Percentiles rank a stretch among this genome's conserved stretches.
These are phyloP conservation scores for Grammothele lineata DNA, from an alignment of 768 basidiomycete species.

Conservation along the genomic window DNA sequence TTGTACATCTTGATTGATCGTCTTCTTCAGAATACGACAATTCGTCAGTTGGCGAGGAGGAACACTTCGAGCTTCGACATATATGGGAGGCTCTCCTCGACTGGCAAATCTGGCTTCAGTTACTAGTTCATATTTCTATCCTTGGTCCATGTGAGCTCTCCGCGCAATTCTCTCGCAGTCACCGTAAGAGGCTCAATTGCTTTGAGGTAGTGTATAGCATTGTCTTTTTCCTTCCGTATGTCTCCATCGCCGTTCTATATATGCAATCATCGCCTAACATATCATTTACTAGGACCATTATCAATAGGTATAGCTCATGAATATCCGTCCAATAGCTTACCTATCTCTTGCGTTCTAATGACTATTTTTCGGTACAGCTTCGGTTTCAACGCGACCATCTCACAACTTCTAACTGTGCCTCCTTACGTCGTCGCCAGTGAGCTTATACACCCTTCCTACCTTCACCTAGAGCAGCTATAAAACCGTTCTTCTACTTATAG, in stretches of 20 bases:
- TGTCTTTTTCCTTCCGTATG: conserved; percentile 67
- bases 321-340: conserved; percentile 38
- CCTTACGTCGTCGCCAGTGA: conserved; percentile 52
- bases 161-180: conserved; percentile 55
- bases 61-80: conserved; percentile 50
- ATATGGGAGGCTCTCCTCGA: conserved; percentile 50
- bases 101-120: conserved; percentile 64
- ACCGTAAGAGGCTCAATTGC: conserved; percentile 26
- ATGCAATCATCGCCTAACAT: conserved; percentile 27
- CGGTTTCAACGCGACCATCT: conserved; percentile 51
- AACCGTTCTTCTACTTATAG: conserved; percentile 46
- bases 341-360: not conserved
- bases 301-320: conserved; percentile 8
- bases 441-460: too few relatives aligned
- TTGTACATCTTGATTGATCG: too few relatives aligned
- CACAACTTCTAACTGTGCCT: conserved; percentile 64
- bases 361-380: too few relatives aligned
- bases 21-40: conserved; percentile 44
- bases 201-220: conserved; percentile 55
- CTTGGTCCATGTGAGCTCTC: conserved; percentile 50
- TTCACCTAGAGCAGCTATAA: too few relatives aligned
- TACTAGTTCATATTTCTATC: conserved; percentile 53
- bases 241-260: conserved; percentile 38
- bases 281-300: conserved; percentile 2
- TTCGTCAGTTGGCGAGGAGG: conserved; percentile 54